These are phyloP conservation scores for Gigaspora rosea DNA, from an alignment of 192 early-diverging fungal species.

Conservation along the genomic window DNA sequence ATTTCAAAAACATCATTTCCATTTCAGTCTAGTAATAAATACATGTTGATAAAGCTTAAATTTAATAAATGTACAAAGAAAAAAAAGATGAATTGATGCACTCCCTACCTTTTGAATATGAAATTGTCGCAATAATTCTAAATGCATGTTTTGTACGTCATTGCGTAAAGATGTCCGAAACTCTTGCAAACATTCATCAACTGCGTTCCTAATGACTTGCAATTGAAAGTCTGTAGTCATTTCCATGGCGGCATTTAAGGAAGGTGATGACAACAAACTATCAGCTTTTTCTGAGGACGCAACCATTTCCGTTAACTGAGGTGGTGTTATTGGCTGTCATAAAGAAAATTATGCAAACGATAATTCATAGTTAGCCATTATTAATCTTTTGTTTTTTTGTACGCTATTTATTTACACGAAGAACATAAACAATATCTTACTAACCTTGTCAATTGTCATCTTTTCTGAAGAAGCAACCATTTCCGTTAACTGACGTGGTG, in stretches of 20 bases:
- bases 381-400: too few relatives aligned
- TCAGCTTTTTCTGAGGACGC: too few relatives aligned
- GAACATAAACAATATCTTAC: too few relatives aligned
- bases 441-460: too few relatives aligned
- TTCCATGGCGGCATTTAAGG: not conserved
- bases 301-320: too few relatives aligned
- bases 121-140: slow-evolving; percentile 70
- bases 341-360: too few relatives aligned
- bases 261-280: too few relatives aligned
- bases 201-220: slow-evolving; percentile 55
- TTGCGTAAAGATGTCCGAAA: slow-evolving; percentile 54
- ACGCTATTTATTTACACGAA: too few relatives aligned
- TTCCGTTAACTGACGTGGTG: too few relatives aligned
- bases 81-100: not conserved
- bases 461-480: too few relatives aligned
- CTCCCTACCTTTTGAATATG: slow-evolving; percentile 60
- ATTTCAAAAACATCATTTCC: slow-evolving; percentile 51
- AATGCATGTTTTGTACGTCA: slow-evolving; percentile 73
- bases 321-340: too few relatives aligned
- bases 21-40: slow-evolving; percentile 51
- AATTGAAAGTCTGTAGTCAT: slow-evolving; percentile 26
- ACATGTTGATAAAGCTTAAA: not conserved
- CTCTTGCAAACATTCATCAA: slow-evolving; percentile 64
- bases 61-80: slow-evolving; percentile 5
- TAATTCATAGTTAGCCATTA: too few relatives aligned